Percentiles rank a stretch among this genome's conserved stretches.
phyloP scores from a whole-genome alignment of 2,329 filamentous ascomycete genomes.

The Bimuria novae-zelandiae region DNA sequence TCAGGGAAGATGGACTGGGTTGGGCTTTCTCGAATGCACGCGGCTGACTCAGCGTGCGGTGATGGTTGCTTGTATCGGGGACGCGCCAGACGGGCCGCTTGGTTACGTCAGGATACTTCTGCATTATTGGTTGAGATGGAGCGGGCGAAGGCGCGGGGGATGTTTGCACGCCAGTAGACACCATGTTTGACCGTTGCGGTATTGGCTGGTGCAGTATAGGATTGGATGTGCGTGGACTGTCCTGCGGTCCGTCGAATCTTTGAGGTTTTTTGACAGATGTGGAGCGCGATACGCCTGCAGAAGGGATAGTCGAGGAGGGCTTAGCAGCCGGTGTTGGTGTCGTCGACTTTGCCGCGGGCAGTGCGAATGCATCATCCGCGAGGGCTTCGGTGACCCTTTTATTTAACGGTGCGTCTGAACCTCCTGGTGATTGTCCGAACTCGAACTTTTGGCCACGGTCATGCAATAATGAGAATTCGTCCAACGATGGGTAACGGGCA shows the following conservation, averaged over 20 bases:
- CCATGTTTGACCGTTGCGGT: conserved; percentile 58
- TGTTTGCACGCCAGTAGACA: conserved; percentile 83
- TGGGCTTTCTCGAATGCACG: conserved; percentile 47
- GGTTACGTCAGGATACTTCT: conserved; percentile 46
- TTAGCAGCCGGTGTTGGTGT: conserved; percentile 36
- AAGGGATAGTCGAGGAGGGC: conserved; percentile 35
- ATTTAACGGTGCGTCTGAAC: conserved; percentile 57
- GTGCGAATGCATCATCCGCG: conserved; percentile 81
- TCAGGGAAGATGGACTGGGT: conserved; percentile 42
- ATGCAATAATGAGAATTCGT: conserved; percentile 89
- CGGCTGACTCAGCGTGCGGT: conserved; percentile 56
- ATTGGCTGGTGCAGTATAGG: conserved; percentile 49
- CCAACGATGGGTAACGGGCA: conserved; percentile 82
- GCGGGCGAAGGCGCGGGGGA: conserved; percentile 54
- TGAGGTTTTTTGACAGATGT: conserved; percentile 39
- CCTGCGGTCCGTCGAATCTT: conserved; percentile 25
- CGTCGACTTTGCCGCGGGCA: conserved; percentile 42
- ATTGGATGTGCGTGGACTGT: conserved; percentile 30
- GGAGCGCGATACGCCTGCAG: conserved; percentile 36
- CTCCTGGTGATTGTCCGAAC: conserved; percentile 59
- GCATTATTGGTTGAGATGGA: conserved; percentile 21
- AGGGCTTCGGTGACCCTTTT: conserved; percentile 75
- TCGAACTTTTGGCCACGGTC: conserved; percentile 84
- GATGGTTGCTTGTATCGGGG: conserved; percentile 48
- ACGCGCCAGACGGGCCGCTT: conserved; percentile 60